Evolutionary conservation across 176 grass and related monocot genomes (phyloP).

Genomic region (Carex pumila): DNA sequence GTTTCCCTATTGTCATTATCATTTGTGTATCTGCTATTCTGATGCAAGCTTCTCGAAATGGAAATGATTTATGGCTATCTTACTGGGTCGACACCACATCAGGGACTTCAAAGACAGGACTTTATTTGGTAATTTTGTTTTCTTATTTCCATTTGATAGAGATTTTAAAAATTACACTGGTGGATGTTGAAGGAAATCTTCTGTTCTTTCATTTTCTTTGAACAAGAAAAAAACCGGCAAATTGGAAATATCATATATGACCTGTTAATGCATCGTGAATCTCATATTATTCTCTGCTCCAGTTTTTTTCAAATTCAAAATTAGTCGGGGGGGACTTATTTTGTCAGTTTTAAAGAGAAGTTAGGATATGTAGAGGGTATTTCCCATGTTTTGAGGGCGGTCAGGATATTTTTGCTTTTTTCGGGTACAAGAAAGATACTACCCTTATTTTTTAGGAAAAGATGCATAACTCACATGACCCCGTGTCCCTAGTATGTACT

Average conservation of each 20-base stretch:
- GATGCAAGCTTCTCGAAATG: slow-evolving; percentile 97
- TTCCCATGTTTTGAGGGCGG: not conserved
- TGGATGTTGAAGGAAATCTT: not conserved
- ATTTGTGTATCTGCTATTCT: slow-evolving; percentile 66
- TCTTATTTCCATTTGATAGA: not conserved
- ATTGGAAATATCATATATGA: not conserved
- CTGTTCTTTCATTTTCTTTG: not conserved
- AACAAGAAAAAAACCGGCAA: not conserved
- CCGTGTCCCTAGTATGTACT: not conserved
- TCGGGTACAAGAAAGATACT: not conserved
- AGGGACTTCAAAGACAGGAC: slow-evolving; percentile 38
- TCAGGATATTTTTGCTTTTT: not conserved
- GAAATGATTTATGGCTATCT: slow-evolving; percentile 96
- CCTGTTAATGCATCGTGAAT: not conserved
- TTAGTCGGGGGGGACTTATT: not conserved
- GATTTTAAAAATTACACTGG: not conserved
- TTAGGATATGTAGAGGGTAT: not conserved
- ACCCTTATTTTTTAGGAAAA: not conserved
- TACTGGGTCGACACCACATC: slow-evolving; percentile 76
- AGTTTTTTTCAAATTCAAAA: not conserved
- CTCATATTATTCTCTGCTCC: not conserved
- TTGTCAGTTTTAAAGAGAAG: not conserved
- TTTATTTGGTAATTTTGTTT: slow-evolving; percentile 76
- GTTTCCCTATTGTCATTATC: slow-evolving; percentile 52
- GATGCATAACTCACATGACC: no score